Conservation (phyloP, 148 eudicot species). For the Cornus suecica region DNA sequence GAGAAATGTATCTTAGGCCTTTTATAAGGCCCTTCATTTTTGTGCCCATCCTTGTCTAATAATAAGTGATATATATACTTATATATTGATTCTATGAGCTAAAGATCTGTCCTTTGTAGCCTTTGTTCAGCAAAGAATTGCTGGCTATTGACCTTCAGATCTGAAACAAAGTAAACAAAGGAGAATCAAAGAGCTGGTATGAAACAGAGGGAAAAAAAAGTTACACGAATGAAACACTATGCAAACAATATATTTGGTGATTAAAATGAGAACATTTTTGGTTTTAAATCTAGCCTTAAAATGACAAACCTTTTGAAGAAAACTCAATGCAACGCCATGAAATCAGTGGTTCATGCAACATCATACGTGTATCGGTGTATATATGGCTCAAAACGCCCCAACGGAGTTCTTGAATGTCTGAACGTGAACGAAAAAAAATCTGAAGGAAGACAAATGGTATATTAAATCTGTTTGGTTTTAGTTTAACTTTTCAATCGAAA, state of each 20-base stretch:
- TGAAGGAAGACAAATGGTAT: constrained; percentile 15
- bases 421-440: no score
- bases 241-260: no score
- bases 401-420: constrained; percentile 8
- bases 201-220: not conserved
- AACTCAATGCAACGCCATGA: constrained; percentile 3
- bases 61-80: no score
- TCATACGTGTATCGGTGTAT: no score
- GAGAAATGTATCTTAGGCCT: constrained; percentile 60
- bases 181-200: not conserved
- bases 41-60: constrained; percentile 22
- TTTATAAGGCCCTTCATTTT: constrained; percentile 70
- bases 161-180: constrained; percentile 4
- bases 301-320: constrained; percentile 14
- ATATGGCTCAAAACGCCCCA: not conserved
- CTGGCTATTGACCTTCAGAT: constrained; percentile 17
- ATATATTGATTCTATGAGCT: not conserved
- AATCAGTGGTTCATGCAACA: not conserved
- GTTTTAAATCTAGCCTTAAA: not conserved
- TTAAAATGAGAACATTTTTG: not conserved
- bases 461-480: not conserved
- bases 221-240: no score
- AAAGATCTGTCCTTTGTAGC: constrained; percentile 15
- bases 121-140: not conserved
- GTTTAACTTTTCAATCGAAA: not conserved